Conservation (phyloP, 495 filamentous ascomycete genomes). For the Hypoxylon rickii region DNA sequence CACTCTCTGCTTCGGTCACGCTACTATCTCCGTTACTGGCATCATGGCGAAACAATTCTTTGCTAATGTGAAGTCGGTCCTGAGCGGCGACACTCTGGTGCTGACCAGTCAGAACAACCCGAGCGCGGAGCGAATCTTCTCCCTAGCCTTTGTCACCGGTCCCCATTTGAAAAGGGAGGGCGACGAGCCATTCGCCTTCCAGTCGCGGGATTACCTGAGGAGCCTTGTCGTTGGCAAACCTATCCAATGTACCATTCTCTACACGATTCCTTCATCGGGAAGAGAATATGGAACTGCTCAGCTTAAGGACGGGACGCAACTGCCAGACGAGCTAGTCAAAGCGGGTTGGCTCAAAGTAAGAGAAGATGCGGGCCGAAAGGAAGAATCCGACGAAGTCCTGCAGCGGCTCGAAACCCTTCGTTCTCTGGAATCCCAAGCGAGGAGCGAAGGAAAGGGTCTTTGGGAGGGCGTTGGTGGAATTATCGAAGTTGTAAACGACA, state of each 20-base stretch:
- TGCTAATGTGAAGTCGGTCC: conserved; percentile 89
- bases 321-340: conserved; percentile 79
- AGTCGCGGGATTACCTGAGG: conserved; percentile 90
- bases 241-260: conserved; percentile 77
- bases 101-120: conserved; percentile 75
- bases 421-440: conserved; percentile 78
- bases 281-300: conserved; percentile 84
- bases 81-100: conserved; percentile 90
- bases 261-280: conserved; percentile 81
- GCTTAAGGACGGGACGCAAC: conserved; percentile 69
- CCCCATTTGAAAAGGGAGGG: conserved; percentile 85
- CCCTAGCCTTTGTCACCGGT: conserved; percentile 87
- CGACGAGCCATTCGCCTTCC: conserved; percentile 89
- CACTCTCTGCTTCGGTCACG: neutral
- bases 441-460: conserved; percentile 73
- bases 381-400: conserved; percentile 75
- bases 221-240: conserved; percentile 82
- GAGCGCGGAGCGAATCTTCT: conserved; percentile 78
- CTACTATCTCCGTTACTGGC: conserved; percentile 17
- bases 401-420: conserved; percentile 75
- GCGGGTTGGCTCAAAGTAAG: conserved; percentile 90
- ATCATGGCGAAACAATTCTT: conserved; percentile 50
- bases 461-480: conserved; percentile 64
- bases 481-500: conserved; percentile 79
- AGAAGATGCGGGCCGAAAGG: conserved; percentile 87